Conservation (phyloP, 2,329 filamentous ascomycete species). For the Alternaria burnsii region DNA sequence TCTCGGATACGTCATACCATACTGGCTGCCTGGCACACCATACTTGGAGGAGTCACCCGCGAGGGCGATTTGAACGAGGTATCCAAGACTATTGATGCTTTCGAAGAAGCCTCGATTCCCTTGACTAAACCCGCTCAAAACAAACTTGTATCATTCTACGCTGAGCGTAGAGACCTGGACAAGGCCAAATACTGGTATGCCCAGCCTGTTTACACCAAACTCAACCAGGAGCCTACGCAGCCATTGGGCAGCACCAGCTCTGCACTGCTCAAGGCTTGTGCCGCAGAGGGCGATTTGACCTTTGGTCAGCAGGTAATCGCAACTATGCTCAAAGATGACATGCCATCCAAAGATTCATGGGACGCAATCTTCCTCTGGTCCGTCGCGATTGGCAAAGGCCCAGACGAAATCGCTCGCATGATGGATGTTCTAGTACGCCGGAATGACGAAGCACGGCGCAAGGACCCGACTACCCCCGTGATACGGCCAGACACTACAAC, state of each 20-base stretch:
- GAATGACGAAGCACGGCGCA: constrained; percentile 56
- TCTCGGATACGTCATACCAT: constrained; percentile 1
- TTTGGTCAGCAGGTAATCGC: constrained; percentile 55
- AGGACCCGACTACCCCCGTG: constrained; percentile 33
- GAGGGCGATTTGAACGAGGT: constrained; percentile 68
- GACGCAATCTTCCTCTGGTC: constrained; percentile 80
- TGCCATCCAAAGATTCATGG: constrained; percentile 65
- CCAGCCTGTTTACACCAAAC: constrained; percentile 57
- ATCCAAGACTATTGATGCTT: constrained; percentile 62
- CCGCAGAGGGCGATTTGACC: constrained; percentile 35
- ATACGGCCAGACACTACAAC: constrained; percentile 70
- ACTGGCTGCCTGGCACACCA: constrained; percentile 36
- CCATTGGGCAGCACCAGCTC: constrained; percentile 55
- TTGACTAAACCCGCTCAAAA: constrained; percentile 54
- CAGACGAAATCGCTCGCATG: constrained; percentile 77
- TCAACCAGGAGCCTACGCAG: constrained; percentile 10
- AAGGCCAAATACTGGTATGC: constrained; percentile 74
- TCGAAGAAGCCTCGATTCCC: constrained; percentile 53
- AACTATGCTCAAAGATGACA: constrained; percentile 44
- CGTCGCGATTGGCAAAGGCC: constrained; percentile 73
- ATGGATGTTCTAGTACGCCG: constrained; percentile 70
- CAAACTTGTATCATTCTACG: constrained; percentile 70
- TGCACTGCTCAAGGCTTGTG: constrained; percentile 67
- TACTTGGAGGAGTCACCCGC: constrained; percentile 69
- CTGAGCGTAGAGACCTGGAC: constrained; percentile 63